Conservation (phyloP, 768 basidiomycete species). For the Lentinus brumalis region DNA sequence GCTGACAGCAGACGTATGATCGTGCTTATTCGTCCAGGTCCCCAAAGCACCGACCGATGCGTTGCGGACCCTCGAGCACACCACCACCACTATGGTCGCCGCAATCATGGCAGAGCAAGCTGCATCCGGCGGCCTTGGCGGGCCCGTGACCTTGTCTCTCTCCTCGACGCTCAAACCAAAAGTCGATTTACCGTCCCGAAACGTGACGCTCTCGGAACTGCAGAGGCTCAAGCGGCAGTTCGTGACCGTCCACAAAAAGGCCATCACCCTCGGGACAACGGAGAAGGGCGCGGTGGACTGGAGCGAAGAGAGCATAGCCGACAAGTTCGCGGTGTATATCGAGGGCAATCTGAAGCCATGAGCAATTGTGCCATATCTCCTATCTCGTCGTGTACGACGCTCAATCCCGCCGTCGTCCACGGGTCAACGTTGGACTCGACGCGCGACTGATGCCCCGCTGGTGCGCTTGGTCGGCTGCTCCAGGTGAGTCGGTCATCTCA, state of each 20-base stretch:
- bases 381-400: neutral
- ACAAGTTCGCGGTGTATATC: slow-evolving; percentile 70
- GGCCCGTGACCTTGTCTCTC: slow-evolving; percentile 49
- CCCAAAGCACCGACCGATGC: slow-evolving; percentile 87
- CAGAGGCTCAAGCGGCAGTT: slow-evolving; percentile 92
- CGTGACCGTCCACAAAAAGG: slow-evolving; percentile 86
- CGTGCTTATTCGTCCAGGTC: slow-evolving; percentile 44
- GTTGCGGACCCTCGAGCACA: slow-evolving; percentile 81
- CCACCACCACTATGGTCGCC: slow-evolving; percentile 69
- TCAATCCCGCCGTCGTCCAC: neutral
- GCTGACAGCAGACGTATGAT: neutral
- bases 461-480: too few species aligned
- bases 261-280: slow-evolving; percentile 78
- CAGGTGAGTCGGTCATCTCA: too few species aligned
- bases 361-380: slow-evolving; percentile 12
- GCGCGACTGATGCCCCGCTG: neutral
- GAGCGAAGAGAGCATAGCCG: slow-evolving; percentile 69
- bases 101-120: slow-evolving; percentile 68
- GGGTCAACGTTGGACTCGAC: neutral
- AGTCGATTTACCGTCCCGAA: slow-evolving; percentile 67
- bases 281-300: slow-evolving; percentile 79
- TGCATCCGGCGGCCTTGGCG: slow-evolving; percentile 53
- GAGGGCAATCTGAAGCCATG: slow-evolving; percentile 64
- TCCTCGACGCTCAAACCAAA: slow-evolving; percentile 44
- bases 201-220: slow-evolving; percentile 81